These are phyloP conservation scores for Avena atlantica DNA, from an alignment of 176 grass and related monocot genomes.

Conservation along the genomic window DNA sequence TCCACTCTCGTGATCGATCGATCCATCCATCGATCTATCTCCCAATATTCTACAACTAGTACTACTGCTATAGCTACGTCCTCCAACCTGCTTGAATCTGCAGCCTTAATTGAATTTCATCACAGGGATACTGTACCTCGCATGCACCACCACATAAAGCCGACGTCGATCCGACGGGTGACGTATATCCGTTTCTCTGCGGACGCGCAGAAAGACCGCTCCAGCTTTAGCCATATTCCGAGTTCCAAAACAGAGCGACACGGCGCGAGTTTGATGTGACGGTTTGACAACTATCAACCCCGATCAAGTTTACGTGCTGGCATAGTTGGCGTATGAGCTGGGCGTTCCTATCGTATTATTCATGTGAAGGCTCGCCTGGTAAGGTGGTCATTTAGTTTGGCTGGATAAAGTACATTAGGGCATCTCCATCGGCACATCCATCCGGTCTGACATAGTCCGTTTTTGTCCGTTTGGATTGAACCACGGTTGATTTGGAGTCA, in stretches of 20 bases:
- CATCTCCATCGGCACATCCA: too few relatives aligned
- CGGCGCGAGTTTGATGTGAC: not conserved
- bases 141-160: not conserved
- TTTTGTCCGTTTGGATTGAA: too few relatives aligned
- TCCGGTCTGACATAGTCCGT: too few relatives aligned
- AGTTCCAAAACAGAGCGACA: not conserved
- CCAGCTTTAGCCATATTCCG: not conserved
- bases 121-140: not conserved
- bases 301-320: not conserved
- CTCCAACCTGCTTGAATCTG: not conserved
- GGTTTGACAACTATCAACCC: not conserved
- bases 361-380: too few relatives aligned
- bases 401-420: too few relatives aligned
- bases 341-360: too few relatives aligned
- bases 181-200: not conserved
- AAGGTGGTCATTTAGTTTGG: too few relatives aligned
- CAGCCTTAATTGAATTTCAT: not conserved
- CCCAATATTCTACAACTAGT: conserved; percentile 37
- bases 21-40: too few relatives aligned
- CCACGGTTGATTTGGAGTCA: too few relatives aligned
- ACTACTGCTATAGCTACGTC: not conserved
- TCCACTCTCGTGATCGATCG: conserved; percentile 47
- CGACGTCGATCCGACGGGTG: not conserved
- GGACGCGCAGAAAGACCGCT: not conserved
- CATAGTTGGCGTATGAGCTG: not conserved